Conservation (phyloP, 805 yeast species). For the Yarrowia keelungensis region DNA sequence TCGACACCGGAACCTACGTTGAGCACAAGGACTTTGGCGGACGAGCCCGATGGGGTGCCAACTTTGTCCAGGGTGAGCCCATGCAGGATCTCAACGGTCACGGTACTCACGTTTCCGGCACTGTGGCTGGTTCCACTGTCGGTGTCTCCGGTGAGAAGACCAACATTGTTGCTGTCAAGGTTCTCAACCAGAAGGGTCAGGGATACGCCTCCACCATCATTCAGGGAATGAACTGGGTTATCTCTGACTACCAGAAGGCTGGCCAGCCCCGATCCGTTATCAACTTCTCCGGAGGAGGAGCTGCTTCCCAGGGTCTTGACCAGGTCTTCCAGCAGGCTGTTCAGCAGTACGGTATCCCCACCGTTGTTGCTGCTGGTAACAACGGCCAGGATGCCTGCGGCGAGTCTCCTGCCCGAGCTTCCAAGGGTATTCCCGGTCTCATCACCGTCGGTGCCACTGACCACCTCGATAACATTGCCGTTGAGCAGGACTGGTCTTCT, state of each 20-base stretch:
- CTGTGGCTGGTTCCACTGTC: constrained; percentile 59
- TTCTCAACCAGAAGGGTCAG: constrained; percentile 60
- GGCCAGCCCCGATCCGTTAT: constrained; percentile 33
- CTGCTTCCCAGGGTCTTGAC: constrained; percentile 42
- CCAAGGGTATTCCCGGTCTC: constrained; percentile 10
- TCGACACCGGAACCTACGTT: constrained; percentile 63
- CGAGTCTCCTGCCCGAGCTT: constrained; percentile 26
- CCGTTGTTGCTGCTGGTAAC: constrained; percentile 34
- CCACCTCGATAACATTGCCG: constrained; percentile 23
- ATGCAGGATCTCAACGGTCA: constrained; percentile 63
- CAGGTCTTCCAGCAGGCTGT: constrained; percentile 47
- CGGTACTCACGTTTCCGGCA: constrained; percentile 69
- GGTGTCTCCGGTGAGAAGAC: constrained; percentile 60
- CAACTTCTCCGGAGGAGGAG: constrained; percentile 36
- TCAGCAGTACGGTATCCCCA: constrained; percentile 48
- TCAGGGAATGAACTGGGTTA: constrained; percentile 64
- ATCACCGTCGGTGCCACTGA: constrained; percentile 35
- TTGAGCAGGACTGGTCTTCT: background rate
- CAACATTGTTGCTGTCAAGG: constrained; percentile 62
- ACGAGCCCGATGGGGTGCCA: constrained; percentile 63
- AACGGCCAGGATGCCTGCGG: constrained; percentile 26
- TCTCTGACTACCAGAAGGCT: constrained; percentile 45
- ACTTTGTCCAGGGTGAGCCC: constrained; percentile 56
- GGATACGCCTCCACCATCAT: constrained; percentile 64
- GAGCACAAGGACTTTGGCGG: constrained; percentile 62